A percentile compares a stretch with the other conserved stretches of the same genome.
These are phyloP conservation scores for Aspergillus floridensis DNA, from an alignment of 2,329 filamentous ascomycete genomes.

Conservation along the genomic window DNA sequence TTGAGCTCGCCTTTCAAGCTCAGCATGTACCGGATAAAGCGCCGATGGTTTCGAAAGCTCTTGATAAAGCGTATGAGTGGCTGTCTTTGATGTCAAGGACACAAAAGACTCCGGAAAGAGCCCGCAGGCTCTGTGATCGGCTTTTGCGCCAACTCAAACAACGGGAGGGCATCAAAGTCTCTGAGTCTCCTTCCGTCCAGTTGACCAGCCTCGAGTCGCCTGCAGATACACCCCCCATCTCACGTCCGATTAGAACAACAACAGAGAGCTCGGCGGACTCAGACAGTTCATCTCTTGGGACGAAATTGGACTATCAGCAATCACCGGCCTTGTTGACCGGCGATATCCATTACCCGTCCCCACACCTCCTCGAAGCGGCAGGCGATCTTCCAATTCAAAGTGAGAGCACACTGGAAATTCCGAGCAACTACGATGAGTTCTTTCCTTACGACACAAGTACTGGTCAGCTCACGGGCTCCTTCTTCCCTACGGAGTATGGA, in stretches of 20 bases:
- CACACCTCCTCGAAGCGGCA: constrained; percentile 24
- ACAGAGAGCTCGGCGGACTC: not conserved
- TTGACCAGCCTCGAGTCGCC: not conserved
- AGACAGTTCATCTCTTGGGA: not conserved
- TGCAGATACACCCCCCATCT: not conserved
- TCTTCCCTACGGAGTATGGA: constrained; percentile 26
- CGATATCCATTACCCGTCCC: not conserved
- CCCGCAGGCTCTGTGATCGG: constrained; percentile 37
- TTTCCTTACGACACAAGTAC: constrained; percentile 37
- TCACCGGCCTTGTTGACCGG: not conserved
- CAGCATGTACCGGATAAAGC: constrained; percentile 45
- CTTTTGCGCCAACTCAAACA: constrained; percentile 37
- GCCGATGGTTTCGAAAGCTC: constrained; percentile 33
- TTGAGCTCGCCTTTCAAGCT: constrained; percentile 43
- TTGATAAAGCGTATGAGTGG: constrained; percentile 38
- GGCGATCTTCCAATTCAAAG: constrained; percentile 29
- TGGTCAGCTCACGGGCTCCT: constrained; percentile 38
- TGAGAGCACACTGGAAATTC: constrained; percentile 12
- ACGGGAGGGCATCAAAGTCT: constrained; percentile 29
- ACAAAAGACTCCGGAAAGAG: constrained; percentile 30
- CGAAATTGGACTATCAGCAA: not conserved
- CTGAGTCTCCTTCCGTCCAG: constrained; percentile 14
- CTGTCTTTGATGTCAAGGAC: constrained; percentile 31
- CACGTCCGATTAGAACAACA: not conserved
- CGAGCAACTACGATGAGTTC: constrained; percentile 26